phyloP scores from a whole-genome alignment of 345 rosid genomes.

The Microcos paniculata region DNA sequence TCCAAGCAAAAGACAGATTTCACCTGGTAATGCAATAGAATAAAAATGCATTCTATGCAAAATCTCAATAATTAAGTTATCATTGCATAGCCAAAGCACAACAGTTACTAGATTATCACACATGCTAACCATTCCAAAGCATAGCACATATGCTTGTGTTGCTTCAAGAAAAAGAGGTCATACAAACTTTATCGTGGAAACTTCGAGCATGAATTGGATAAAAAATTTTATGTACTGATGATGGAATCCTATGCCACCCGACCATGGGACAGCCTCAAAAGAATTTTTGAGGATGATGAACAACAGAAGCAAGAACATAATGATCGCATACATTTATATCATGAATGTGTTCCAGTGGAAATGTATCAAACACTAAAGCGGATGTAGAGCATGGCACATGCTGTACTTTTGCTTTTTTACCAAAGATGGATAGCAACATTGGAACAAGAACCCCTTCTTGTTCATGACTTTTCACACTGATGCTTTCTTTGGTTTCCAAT shows the following conservation, averaged over 20 bases:
- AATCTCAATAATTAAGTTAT: background rate
- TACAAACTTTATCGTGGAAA: background rate
- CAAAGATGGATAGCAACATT: conserved; percentile 18
- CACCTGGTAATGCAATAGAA: background rate
- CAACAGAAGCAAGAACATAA: background rate
- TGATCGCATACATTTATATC: background rate
- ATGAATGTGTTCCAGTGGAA: background rate
- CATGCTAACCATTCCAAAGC: background rate
- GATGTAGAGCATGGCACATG: background rate
- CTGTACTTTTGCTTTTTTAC: background rate
- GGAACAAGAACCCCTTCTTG: conserved; percentile 1
- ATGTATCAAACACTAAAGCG: background rate
- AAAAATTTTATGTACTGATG: background rate
- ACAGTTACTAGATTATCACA: background rate
- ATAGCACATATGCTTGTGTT: background rate
- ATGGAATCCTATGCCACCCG: background rate
- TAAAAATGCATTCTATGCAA: background rate
- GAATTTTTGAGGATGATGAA: background rate
- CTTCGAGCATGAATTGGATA: background rate
- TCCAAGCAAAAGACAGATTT: background rate
- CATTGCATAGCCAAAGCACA: background rate
- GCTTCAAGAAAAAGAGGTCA: background rate
- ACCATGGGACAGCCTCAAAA: background rate
- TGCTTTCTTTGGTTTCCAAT: background rate
- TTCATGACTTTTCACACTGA: background rate